phyloP scores from a whole-genome alignment of 2,329 filamentous ascomycete species.

The Pestalotiopsis sp. region DNA sequence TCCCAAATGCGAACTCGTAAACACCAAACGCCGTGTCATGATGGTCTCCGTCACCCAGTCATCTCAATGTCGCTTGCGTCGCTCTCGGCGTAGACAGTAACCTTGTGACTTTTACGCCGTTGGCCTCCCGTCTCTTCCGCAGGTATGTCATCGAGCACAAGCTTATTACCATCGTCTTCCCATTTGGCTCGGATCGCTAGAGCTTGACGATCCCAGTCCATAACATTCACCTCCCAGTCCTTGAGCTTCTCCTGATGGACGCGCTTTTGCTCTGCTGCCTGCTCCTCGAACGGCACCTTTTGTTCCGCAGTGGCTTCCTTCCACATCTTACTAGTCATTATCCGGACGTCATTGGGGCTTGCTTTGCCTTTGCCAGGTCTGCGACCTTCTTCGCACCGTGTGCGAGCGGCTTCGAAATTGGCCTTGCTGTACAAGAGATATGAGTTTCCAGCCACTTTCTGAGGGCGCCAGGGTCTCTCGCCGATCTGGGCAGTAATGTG shows the following conservation, averaged over 20 bases:
- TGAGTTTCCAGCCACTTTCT: slow-evolving; percentile 77
- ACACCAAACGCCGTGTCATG: neutral
- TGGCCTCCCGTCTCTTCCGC: slow-evolving; percentile 20
- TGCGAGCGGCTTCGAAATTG: slow-evolving; percentile 65
- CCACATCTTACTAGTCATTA: slow-evolving; percentile 90
- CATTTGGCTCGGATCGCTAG: slow-evolving; percentile 47
- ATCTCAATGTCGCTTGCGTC: slow-evolving; percentile 34
- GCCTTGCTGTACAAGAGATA: slow-evolving; percentile 89
- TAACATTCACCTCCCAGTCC: slow-evolving; percentile 62
- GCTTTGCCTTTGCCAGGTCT: slow-evolving; percentile 65
- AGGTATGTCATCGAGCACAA: slow-evolving; percentile 28
- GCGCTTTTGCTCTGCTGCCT: slow-evolving; percentile 71
- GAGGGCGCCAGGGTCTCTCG: slow-evolving; percentile 72
- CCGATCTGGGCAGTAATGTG: slow-evolving; percentile 64
- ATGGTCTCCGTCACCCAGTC: slow-evolving; percentile 16
- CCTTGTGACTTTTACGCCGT: slow-evolving; percentile 33
- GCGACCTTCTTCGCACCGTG: slow-evolving; percentile 66
- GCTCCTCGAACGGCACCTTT: slow-evolving; percentile 77
- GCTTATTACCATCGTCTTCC: slow-evolving; percentile 58
- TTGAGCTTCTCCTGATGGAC: slow-evolving; percentile 60
- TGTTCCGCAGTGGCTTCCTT: slow-evolving; percentile 71
- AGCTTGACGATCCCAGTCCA: slow-evolving; percentile 73
- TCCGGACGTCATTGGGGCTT: slow-evolving; percentile 79
- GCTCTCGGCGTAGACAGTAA: slow-evolving; percentile 41
- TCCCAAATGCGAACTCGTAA: neutral